Base-by-base conservation (phyloP, 805 yeast genomes). In the Saturnispora galanensis region DNA sequence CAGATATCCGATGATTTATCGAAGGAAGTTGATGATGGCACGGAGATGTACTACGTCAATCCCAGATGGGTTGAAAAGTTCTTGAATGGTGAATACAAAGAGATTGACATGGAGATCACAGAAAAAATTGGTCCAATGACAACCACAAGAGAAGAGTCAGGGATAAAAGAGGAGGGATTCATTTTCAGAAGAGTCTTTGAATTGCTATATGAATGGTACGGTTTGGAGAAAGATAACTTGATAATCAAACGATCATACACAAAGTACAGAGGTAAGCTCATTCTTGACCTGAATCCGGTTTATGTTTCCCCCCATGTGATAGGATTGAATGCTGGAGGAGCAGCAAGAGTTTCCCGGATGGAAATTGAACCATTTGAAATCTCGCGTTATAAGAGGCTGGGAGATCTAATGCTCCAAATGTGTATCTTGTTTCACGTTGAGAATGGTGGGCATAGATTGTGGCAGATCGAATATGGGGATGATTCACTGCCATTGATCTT, bases 181-280 rank as follows among this genome's bases (percentile, higher is more conserved):
- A 59, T 81, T 0, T 62, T 75, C 0, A 71, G 70, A 6, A 58
- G 63, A 5, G 66, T 73, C 2, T 80, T 75, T 51, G 53, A 65
- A 3, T 55, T 65, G 47, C 57, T 81, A 9, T 59, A 56, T 1
- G 64, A 66, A 30, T 75, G 82, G 79, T 80, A 78, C 57, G 84
- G 83, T 0, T 41, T 74, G 17, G 55, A 60, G 1, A 68, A 70
- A 1, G 56, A 55, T 4, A 63, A 71, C 5, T 48, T 49, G 6
- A 66, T 72, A 0, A 58, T 71, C 1, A 48, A 51, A n/a, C 66
- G 79, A 3, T 54, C 50, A 13, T 50, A 67, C 9, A 52, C 70
- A 17, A 44, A 48, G 41, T 39, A 47, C 10, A 63, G 62, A 33
- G 58, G 56, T 6, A 51, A 53, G 28, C 45, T 52, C 26, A 50